Evolutionary conservation across 192 early-diverging fungal species (phyloP).

Genomic region (Coemansia nantahalensis): DNA sequence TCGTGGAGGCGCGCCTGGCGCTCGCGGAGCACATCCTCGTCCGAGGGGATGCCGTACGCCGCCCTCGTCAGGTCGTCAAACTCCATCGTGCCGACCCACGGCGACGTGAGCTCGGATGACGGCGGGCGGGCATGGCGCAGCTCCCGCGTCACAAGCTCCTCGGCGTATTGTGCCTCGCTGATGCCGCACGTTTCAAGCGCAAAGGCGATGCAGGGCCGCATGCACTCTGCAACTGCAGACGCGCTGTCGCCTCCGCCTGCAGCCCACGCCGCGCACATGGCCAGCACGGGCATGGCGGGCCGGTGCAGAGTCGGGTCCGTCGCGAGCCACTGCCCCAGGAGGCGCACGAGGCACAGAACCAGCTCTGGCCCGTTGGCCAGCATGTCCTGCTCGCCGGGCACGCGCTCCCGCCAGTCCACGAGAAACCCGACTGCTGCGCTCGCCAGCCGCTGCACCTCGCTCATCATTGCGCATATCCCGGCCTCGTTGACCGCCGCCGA

Average conservation of each 20-base stretch:
- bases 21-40: conserved; percentile 32
- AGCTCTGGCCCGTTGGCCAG: conserved; percentile 15
- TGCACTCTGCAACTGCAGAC: conserved; percentile 14
- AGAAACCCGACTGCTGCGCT: conserved; percentile 22
- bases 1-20: background rate
- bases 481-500: conserved; percentile 11
- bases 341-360: conserved; percentile 17
- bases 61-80: conserved; percentile 45
- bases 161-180: conserved; percentile 28
- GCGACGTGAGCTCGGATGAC: conserved; percentile 33
- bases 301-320: conserved; percentile 44
- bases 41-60: conserved; percentile 40
- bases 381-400: conserved; percentile 14
- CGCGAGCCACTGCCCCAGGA: conserved; percentile 40
- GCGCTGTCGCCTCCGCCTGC: conserved; percentile 8
- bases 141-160: conserved; percentile 29
- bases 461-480: conserved; percentile 25
- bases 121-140: conserved; percentile 17
- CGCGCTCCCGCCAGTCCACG: conserved; percentile 37
- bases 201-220: conserved; percentile 17
- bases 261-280: conserved; percentile 42
- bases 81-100: conserved; percentile 50
- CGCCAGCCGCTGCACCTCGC: conserved; percentile 27
- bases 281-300: conserved; percentile 25
- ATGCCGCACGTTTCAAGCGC: conserved; percentile 47